These are phyloP conservation scores for Lecanicillium sp. DNA, from an alignment of 2,329 filamentous ascomycete genomes.

Conservation along the genomic window DNA sequence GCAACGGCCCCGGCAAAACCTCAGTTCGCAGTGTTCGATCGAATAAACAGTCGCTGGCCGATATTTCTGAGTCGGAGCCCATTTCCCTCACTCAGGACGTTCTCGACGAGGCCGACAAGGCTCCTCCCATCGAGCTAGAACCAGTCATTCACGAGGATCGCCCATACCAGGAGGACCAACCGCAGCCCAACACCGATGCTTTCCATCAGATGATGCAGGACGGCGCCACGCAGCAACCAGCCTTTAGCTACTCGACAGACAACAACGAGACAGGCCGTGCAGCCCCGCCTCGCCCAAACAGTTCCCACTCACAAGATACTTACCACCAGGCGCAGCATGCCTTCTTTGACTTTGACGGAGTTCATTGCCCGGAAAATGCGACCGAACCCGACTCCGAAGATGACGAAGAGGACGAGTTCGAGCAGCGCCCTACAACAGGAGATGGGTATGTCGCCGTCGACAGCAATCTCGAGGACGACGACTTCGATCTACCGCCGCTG, in stretches of 20 bases:
- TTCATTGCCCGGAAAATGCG: conserved; percentile 59
- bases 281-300: conserved; percentile 30
- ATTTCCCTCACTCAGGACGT: conserved; percentile 44
- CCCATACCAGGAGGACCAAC: background rate
- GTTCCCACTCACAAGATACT: conserved; percentile 50
- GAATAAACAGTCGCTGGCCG: conserved; percentile 45
- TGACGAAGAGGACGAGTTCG: background rate
- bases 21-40: conserved; percentile 47
- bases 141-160: conserved; percentile 21
- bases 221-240: background rate
- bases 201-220: conserved; percentile 27
- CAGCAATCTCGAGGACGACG: background rate
- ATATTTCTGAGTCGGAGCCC: conserved; percentile 53
- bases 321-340: conserved; percentile 60
- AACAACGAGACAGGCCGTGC: background rate
- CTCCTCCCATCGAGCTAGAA: conserved; percentile 25
- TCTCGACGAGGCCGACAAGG: conserved; percentile 48
- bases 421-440: background rate
- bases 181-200: conserved; percentile 23
- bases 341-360: conserved; percentile 78
- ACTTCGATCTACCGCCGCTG: conserved; percentile 5
- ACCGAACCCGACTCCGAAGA: background rate
- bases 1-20: conserved; percentile 49
- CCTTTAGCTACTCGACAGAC: conserved; percentile 1
- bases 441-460: background rate